phyloP scores from a whole-genome alignment of 2,329 filamentous ascomycete species.

The Cordyceps fumosorosea region DNA sequence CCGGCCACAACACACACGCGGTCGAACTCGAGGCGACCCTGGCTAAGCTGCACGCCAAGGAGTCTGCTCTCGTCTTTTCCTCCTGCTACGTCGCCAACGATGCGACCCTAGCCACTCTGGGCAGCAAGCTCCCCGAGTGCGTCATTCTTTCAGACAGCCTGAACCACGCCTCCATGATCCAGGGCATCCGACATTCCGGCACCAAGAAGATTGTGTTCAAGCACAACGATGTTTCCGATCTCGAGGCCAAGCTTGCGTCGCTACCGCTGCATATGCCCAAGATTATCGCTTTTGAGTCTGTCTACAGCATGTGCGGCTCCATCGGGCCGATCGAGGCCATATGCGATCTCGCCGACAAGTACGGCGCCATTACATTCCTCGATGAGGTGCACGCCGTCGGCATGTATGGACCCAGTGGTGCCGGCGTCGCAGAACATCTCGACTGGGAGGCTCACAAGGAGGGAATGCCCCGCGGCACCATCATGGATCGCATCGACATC shows the following conservation, averaged over 20 bases:
- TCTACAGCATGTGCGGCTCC: conserved; percentile 99
- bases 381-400: conserved; percentile 98
- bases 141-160: conserved; percentile 96
- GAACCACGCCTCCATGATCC: conserved; percentile 99
- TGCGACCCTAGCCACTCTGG: conserved; percentile 91
- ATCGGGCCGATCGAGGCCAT: conserved; percentile 94
- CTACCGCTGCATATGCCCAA: conserved; percentile 82
- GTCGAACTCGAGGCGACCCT: conserved; percentile 75
- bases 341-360: conserved; percentile 93
- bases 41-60: conserved; percentile 85
- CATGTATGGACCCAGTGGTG: conserved; percentile 96
- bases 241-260: conserved; percentile 87
- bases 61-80: conserved; percentile 87
- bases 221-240: conserved; percentile 90
- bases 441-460: conserved; percentile 82
- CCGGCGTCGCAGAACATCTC: conserved; percentile 93
- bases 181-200: conserved; percentile 94
- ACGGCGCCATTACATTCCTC: conserved; percentile 93
- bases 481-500: conserved; percentile 96
- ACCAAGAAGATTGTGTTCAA: conserved; percentile 98
- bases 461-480: conserved; percentile 68
- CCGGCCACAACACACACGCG: conserved; percentile 93
- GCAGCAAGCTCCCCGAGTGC: conserved; percentile 91
- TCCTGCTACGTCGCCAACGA: conserved; percentile 99
- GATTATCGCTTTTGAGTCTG: conserved; percentile 97